Conservation (phyloP, 345 rosid species). For the thale cress (Arabidopsis thaliana) region DNA sequence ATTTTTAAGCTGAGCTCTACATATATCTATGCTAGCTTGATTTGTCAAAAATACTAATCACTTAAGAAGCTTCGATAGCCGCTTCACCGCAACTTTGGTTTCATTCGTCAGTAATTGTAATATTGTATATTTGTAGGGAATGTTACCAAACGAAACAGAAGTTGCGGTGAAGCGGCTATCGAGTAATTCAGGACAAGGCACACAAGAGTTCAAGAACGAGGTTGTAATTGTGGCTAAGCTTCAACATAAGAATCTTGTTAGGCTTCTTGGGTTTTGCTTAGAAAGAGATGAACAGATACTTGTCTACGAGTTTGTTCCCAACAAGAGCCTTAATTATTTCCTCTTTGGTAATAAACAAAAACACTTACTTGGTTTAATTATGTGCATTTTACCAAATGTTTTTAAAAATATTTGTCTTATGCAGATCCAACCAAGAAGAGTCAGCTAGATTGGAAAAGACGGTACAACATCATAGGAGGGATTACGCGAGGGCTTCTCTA, state of each 20-base stretch:
- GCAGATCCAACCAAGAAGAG: slow-evolving; percentile 21
- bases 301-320: slow-evolving; percentile 40
- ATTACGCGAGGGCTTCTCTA: slow-evolving; percentile 35
- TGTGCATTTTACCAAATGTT: neutral
- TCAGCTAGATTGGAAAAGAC: slow-evolving; percentile 12
- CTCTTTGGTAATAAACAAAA: slow-evolving; percentile 24
- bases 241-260: slow-evolving; percentile 43
- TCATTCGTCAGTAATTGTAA: too few species aligned
- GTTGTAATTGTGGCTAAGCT: slow-evolving; percentile 41
- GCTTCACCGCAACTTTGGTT: too few species aligned
- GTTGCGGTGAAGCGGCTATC: slow-evolving; percentile 38
- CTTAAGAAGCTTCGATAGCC: neutral
- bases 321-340: slow-evolving; percentile 42
- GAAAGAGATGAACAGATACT: slow-evolving; percentile 36
- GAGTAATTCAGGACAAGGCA: slow-evolving; percentile 35
- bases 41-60: neutral
- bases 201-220: slow-evolving; percentile 40
- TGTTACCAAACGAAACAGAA: slow-evolving; percentile 22
- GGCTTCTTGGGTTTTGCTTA: slow-evolving; percentile 39
- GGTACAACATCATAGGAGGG: slow-evolving; percentile 31
- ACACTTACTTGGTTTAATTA: neutral
- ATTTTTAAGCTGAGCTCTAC: neutral
- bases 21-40: neutral
- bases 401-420: neutral
- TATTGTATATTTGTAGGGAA: slow-evolving; percentile 24